A percentile compares a stretch with the other conserved stretches of the same genome.
These are phyloP conservation scores for Tylopilus rubrobrunneus DNA, from an alignment of 768 basidiomycete genomes.

Conservation along the genomic window DNA sequence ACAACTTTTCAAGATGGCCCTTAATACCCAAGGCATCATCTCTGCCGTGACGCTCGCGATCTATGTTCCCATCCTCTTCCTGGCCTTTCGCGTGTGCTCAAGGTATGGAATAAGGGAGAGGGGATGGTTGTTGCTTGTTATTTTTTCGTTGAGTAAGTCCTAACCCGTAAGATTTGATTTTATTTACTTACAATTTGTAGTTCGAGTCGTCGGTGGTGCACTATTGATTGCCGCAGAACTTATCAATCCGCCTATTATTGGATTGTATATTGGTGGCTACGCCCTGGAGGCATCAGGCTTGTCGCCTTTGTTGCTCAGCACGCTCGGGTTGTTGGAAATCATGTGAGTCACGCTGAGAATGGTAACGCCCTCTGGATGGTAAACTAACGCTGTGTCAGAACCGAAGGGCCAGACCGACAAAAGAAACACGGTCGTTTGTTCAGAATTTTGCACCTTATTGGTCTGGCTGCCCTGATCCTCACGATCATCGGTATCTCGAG, in stretches of 20 bases:
- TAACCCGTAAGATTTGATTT: not conserved
- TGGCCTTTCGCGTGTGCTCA: constrained; percentile 43
- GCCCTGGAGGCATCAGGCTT: constrained; percentile 38
- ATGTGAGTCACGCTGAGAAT: constrained; percentile 26
- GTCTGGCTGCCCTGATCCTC: constrained; percentile 28
- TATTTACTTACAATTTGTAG: constrained; percentile 31
- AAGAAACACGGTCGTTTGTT: constrained; percentile 10
- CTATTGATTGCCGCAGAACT: constrained; percentile 54
- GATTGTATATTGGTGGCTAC: constrained; percentile 51
- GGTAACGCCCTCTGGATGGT: not conserved
- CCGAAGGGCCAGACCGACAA: constrained; percentile 26
- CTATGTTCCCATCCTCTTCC: constrained; percentile 51
- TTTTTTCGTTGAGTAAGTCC: constrained; percentile 54
- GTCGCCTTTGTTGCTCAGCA: constrained; percentile 37
- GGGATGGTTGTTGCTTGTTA: constrained; percentile 65
- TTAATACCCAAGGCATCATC: constrained; percentile 46
- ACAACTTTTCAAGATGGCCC: constrained; percentile 25
- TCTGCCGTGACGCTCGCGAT: constrained; percentile 57
- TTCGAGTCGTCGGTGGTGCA: constrained; percentile 54
- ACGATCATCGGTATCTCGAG: constrained; percentile 31
- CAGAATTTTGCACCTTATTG: constrained; percentile 28
- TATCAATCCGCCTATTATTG: constrained; percentile 34
- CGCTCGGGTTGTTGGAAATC: constrained; percentile 34
- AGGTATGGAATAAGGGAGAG: constrained; percentile 58
- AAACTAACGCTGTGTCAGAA: constrained; percentile 19